These are phyloP conservation scores for Phoma herbarum DNA, from an alignment of 2,329 filamentous ascomycete genomes.

Conservation along the genomic window DNA sequence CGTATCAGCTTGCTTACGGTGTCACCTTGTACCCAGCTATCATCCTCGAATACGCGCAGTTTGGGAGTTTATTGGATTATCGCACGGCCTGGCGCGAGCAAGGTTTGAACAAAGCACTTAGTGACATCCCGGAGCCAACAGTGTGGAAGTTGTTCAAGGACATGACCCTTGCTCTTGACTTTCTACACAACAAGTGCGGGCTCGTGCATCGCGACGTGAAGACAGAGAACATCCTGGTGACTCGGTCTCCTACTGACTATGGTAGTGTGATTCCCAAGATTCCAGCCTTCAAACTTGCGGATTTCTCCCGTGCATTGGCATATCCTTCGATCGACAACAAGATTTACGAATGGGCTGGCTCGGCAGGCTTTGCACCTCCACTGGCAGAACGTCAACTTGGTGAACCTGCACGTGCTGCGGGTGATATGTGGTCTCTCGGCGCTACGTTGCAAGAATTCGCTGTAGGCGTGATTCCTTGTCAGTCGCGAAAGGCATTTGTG, in stretches of 20 bases:
- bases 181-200: conserved; percentile 28
- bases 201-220: conserved; percentile 91
- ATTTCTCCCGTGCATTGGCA: conserved; percentile 26
- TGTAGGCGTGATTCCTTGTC: conserved; percentile 14
- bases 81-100: conserved; percentile 2
- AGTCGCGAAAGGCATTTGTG: conserved; percentile 10
- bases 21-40: neutral
- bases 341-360: conserved; percentile 21
- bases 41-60: neutral
- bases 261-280: conserved; percentile 17
- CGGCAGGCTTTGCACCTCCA: conserved; percentile 25
- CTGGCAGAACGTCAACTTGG: conserved; percentile 13
- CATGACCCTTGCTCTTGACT: conserved; percentile 30
- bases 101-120: neutral
- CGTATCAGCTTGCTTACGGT: neutral
- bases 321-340: neutral
- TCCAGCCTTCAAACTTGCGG: conserved; percentile 37
- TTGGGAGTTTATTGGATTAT: conserved; percentile 15
- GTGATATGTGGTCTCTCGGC: conserved; percentile 36
- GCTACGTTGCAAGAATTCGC: conserved; percentile 33
- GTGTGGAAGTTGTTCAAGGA: conserved; percentile 42
- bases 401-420: conserved; percentile 20
- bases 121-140: conserved; percentile 26
- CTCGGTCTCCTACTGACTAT: conserved; percentile 4
- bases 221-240: conserved; percentile 86